phyloP scores from a whole-genome alignment of 352 stramenopile species.

The Phytophthora hybrid region DNA sequence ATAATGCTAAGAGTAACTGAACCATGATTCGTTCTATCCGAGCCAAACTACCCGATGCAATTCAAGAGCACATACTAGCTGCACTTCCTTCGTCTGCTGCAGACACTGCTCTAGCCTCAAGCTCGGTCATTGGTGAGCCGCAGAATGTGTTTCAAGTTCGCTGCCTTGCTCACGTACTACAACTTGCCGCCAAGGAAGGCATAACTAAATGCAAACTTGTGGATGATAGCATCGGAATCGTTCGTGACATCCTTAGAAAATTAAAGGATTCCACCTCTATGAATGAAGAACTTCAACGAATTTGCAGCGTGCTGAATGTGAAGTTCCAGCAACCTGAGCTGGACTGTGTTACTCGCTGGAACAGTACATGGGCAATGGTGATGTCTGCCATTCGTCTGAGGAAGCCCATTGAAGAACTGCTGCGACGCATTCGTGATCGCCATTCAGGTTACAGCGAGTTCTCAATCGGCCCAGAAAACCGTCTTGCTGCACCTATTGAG shows the following conservation, averaged over 20 bases:
- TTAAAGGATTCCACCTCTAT: conserved; percentile 1
- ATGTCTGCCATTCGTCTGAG: not conserved
- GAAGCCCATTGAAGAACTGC: conserved; percentile 14
- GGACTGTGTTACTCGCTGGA: conserved; percentile 18
- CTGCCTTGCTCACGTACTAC: conserved; percentile 17
- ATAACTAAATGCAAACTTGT: conserved; percentile 12
- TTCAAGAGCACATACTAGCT: not conserved
- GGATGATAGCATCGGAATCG: not conserved
- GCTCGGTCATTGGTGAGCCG: not conserved
- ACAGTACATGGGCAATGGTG: conserved; percentile 20
- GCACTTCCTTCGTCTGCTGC: not conserved
- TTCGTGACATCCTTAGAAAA: conserved; percentile 18
- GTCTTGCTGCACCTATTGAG: not conserved
- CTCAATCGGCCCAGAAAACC: conserved; percentile 2
- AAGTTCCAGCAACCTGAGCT: conserved; percentile 5
- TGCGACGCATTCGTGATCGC: conserved; percentile 6
- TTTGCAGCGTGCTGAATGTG: conserved; percentile 7
- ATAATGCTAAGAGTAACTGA: conserved; percentile 31
- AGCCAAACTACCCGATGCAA: not conserved
- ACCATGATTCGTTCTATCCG: not conserved
- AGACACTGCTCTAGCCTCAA: not conserved
- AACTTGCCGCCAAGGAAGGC: conserved; percentile 21
- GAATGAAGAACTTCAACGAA: conserved; percentile 1
- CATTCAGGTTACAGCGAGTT: conserved; percentile 19
- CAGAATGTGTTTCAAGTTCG: no score